A percentile compares a stretch with the other conserved stretches of the same genome.
phyloP scores from a whole-genome alignment of 83 land plant species.

The Picea abies region DNA sequence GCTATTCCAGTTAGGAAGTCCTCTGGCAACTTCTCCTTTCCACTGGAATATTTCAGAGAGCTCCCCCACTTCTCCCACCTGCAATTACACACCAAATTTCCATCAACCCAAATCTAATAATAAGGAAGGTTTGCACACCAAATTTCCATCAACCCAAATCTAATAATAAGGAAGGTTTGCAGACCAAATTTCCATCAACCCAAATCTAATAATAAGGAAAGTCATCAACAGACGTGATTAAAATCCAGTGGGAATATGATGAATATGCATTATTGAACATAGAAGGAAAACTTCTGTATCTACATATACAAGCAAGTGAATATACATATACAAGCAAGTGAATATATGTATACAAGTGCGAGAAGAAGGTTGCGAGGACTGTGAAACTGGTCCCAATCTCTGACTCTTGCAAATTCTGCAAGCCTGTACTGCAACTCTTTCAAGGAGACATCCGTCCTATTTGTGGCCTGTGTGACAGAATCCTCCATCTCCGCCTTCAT shows the following conservation, averaged over 20 bases:
- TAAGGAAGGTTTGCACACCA: too few species aligned
- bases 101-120: too few species aligned
- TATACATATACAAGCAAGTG: too few species aligned
- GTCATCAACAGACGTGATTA: too few species aligned
- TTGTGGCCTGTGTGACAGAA: background rate
- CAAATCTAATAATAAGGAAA: too few species aligned
- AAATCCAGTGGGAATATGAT: too few species aligned
- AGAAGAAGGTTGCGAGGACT: conserved; percentile 72
- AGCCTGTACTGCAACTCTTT: conserved; percentile 46
- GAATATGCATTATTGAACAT: too few species aligned
- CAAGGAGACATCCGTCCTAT: conserved; percentile 29
- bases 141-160: too few species aligned
- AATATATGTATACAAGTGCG: conserved; percentile 43
- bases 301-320: too few species aligned
- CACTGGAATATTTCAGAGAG: conserved; percentile 67
- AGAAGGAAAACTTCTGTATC: too few species aligned
- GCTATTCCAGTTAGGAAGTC: conserved; percentile 53
- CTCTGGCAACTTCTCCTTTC: conserved; percentile 62
- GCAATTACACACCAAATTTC: background rate
- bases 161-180: too few species aligned
- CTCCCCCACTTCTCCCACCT: conserved; percentile 76
- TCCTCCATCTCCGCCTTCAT: conserved; percentile 2
- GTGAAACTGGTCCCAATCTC: conserved; percentile 73
- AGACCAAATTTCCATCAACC: too few species aligned
- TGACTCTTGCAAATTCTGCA: conserved; percentile 56